Evolutionary conservation across 352 stramenopile species (phyloP), one percentile per base, ranked within the genome.

Genomic region (Peronospora tabacina): DNA sequence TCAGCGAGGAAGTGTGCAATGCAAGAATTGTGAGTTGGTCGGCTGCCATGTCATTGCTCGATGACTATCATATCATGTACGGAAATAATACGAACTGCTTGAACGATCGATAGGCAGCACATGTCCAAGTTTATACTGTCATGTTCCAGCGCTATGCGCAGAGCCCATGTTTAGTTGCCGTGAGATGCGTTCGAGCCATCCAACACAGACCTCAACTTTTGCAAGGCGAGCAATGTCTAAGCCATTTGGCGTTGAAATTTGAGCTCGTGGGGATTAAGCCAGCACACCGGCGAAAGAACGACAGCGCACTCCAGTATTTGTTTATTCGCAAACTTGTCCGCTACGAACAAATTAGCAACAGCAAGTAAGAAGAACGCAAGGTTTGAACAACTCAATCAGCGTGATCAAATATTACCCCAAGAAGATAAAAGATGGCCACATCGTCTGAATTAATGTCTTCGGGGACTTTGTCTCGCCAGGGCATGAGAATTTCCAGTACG

Each of bases 161-260:
- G 8, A 38, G 33, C 13, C n/a, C 33, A n/a, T 38, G 33, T 38
- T 12, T 38, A 19, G n/a, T 38, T 38, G 33, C n/a, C n/a, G 5
- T 61, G 19, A 1, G 52, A 57, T 13, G 56, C 55, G 16, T 52
- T 61, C 15, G 54, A 61, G 40, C 59, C 61, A n/a, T 50, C 64
- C 34, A 54, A 59, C n/a, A 44, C 45, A 17, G 48, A 57, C 3
- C 55, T 49, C 10, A 54, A 38, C 0, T 39, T 61, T 49, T 87
- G 75, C 13, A 87, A 51, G 7, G 45, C 37, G 4, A 71, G 20
- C 20, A 87, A 54, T 26, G 75, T 79, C 13, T 46, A 47, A 0
- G 65, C 52, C n/a, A 86, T 50, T 24, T 68, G 68, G 7, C 69
- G 70, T 43, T 79, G 67, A 48, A 72, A 75, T 33, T 83, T 78